Evolutionary conservation across 495 filamentous ascomycete genomes (phyloP), one percentile per base, ranked within the genome.

Genomic region (Ascodesmis nigricans): DNA sequence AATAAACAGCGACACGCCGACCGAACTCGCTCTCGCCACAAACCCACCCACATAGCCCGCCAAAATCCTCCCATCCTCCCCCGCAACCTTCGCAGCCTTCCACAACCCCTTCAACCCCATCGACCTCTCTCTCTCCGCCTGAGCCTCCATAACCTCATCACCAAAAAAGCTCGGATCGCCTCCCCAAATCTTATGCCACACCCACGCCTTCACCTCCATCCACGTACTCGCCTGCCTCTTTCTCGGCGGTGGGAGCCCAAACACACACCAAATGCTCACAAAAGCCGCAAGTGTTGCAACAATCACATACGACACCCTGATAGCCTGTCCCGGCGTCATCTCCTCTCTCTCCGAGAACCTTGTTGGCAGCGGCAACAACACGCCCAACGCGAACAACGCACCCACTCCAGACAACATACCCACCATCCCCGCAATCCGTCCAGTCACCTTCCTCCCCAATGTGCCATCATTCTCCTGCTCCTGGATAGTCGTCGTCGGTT

Each of bases 1-100:
- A 31, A 99, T 73, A 58, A 93, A 99, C 5, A 92, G 61, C 1
- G 79, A 84, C 35, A 95, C 91, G 7, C 75, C 83, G 26, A 99
- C 84, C 0, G 82, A 91, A n/a, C 80, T 91, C 7, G 87, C 79
- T 32, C 87, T 71, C 3, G 90, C 87, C 0, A 95, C 84, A 42
- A 99, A 92, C 10, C 84, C 84, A 36, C 83, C 87, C 0, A 93
- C 56, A 45, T 95, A 99, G 11, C 77, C 80, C 0, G 95, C 63
- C 24, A 71, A 71, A 47, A 99, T 84, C 31, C 72, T 65, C 16
- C 64, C 59, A 49, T 84, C 73, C 14, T 59, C 69, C 42, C 78
- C 67, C 8, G 77, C 84, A n/a, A 91, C 58, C 5, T 57, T 54
- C 26, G 83, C 49, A 0, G 81, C 71, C n/a, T 70, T 64, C 1